Evolutionary conservation across 2,329 filamentous ascomycete species (phyloP), one percentile per base, ranked within the genome.

Genomic region (Penicillium sclerotiorum): DNA sequence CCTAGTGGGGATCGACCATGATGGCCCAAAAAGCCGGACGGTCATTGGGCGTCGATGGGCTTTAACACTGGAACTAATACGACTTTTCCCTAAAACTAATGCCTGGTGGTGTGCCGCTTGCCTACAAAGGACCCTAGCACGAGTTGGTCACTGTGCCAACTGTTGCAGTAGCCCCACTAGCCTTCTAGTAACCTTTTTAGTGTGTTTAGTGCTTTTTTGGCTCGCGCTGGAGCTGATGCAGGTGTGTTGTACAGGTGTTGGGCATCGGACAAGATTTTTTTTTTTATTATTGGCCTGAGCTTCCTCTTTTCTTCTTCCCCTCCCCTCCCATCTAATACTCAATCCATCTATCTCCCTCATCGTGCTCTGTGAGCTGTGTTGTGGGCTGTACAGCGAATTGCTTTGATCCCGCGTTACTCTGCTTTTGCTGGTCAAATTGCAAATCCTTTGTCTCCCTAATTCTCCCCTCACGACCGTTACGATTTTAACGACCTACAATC

Each of bases 351-450:
- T 35, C 20, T 35, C 33, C 22, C 36, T 33, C 38, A 36, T 17
- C 45, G 41, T 51, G 55, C 55, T 60, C 56, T 57, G 52, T 42
- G 53, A 59, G 55, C 55, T 49, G 18, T 53, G 50, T 49, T 43
- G 30, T 48, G 43, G 35, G n/a, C 36, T 61, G 55, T 62, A 59
- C 55, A 59, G 53, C 53, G 47, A 48, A 20, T 49, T 35, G 25
- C 30, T 37, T 57, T 49, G 51, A 40, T 50, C 48, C 35, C 50
- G 53, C 52, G 47, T 59, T 61, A 49, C 50, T 55, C 46, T 55
- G 43, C 47, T 61, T 49, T 61, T 61, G 59, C 59, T 59, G 59
- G 59, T 58, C 59, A 62, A 61, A 55, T 61, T 58, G 58, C 56
- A 51, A 57, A 55, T 51, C 27, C 27, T 36, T 45, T 48, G 39